Evolutionary conservation across 2,329 filamentous ascomycete genomes (phyloP), one percentile per base, ranked within the genome.

Genomic region (Albophoma yamanashiensis): DNA sequence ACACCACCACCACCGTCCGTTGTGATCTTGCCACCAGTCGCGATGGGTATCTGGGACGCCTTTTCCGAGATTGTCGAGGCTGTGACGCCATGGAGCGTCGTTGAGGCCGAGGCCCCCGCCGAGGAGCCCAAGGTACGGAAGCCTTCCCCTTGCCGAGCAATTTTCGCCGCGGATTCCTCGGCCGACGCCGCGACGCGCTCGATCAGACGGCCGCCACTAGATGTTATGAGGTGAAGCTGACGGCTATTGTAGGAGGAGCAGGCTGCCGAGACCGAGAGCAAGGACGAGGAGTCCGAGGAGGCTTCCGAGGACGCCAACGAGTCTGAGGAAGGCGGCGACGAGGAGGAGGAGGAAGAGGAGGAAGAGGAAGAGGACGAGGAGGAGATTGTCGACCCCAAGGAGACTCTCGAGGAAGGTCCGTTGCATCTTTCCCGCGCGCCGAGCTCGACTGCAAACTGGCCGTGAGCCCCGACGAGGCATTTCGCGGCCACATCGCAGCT

Each of bases 361-460:
- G 87, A 88, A 39, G 87, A 89, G 42, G 88, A 91, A 40, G 87
- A 89, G 42, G 88, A 91, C 25, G 89, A 92, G 62, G 90, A 94
- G 58, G 90, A 93, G 64, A 89, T 92, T 63, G 86, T 88, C 68
- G 93, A 97, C 75, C 86, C 88, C 68, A 95, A 96, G 84, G 90
- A 92, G 64, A 84, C 85, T 75, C 78, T 97, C 64, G 89, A 96
- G 78, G 91, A 96, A 85, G 92, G 94, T 97, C 77, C 82, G 91
- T 74, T 62, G 58, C 38, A 60, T 40, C 27, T n/a, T 45, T 45
- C 2, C 55, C 39, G 39, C 34, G 53, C 34, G 11, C 36, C 53
- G 20, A 39, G 17, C 39, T 12, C 55, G 55, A 17, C 22, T 57
- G 4, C 36, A 15, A 43, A 20, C 7, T 31, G 38, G 39, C 34